phyloP scores from a whole-genome alignment of 2,329 filamentous ascomycete genomes.

The Aspergillus sp. region DNA sequence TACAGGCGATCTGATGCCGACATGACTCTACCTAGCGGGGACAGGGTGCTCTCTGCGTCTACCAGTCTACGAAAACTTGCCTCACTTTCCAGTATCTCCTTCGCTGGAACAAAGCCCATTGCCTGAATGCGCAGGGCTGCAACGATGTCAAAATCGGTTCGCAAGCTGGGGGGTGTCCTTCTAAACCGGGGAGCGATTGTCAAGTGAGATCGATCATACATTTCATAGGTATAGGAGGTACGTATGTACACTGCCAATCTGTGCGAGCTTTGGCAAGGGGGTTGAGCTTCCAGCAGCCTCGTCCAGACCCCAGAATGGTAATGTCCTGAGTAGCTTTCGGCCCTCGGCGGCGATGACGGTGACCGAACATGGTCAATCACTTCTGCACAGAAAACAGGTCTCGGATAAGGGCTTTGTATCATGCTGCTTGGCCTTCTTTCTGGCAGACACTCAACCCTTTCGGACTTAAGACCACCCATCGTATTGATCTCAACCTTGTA shows the following conservation, averaged over 20 bases:
- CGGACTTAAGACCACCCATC: background rate
- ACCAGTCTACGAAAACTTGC: background rate
- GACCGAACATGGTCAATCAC: background rate
- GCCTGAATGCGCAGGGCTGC: background rate
- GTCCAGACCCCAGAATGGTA: background rate
- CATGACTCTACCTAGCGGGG: too few species aligned
- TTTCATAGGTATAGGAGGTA: too few species aligned
- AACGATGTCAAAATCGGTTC: background rate
- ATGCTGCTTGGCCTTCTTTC: background rate
- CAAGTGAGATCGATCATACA: background rate
- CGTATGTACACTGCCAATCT: background rate
- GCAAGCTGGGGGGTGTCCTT: background rate
- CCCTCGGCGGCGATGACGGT: background rate
- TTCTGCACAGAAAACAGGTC: background rate
- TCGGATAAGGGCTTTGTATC: background rate
- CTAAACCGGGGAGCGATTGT: background rate
- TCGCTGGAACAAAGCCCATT: background rate
- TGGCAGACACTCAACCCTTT: too few species aligned
- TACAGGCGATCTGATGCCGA: background rate
- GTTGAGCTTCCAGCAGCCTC: background rate
- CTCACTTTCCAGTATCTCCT: background rate
- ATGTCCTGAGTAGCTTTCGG: background rate
- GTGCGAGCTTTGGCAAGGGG: background rate
- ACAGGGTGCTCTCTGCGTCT: background rate
- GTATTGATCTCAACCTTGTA: background rate